Base-by-base conservation (phyloP, 2,329 filamentous ascomycete genomes). In the Penicillium oxalicum region DNA sequence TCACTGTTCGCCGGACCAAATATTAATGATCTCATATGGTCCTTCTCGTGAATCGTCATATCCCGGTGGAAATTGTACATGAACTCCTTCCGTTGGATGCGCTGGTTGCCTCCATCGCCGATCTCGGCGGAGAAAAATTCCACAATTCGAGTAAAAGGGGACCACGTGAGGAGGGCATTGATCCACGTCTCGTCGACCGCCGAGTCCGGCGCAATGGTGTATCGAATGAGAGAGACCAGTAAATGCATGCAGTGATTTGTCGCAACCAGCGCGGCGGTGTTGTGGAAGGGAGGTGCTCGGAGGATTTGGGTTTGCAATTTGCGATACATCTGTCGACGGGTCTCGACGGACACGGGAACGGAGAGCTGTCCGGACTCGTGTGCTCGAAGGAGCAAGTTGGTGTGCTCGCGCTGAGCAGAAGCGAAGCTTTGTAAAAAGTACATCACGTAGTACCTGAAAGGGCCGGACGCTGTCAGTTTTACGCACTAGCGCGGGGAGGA, bases 61-160 rank as follows among this genome's bases (percentile, higher is more conserved):
- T 72, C 70, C n/a, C 61, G 57, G 44, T 71, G 61, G 47, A 72
- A 72, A 40, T 71, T 72, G 40, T 63, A 60, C 70, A 72, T 73
- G 49, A 73, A 73, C 29, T 70, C 66, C 52, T 65, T 72, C 26
- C 70, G 65, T 50, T 71, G 67, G 49, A 62, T 55, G 24, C 69
- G 64, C 49, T 70, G 69, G 46, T 62, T 71, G 27, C 65, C 63
- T 4, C 70, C 69, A 33, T 71, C 67, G 5, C 70, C 70, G 29
- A 72, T 72, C 47, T 72, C 70, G 0, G 70, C 70, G 2, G 70
- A 71, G 55, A 73, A 71, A 46, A 66, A 72, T 45, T 73, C 69
- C 29, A 69, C 64, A 6, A 71, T 64, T 3, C 70, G 67, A 24
- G 55, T 54, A 37, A 72, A 70, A 4, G 69, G 67, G 9, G 68